Evolutionary conservation across 371 early-diverging fungal genomes (phyloP).

Genomic region (Mucor irregularis): DNA sequence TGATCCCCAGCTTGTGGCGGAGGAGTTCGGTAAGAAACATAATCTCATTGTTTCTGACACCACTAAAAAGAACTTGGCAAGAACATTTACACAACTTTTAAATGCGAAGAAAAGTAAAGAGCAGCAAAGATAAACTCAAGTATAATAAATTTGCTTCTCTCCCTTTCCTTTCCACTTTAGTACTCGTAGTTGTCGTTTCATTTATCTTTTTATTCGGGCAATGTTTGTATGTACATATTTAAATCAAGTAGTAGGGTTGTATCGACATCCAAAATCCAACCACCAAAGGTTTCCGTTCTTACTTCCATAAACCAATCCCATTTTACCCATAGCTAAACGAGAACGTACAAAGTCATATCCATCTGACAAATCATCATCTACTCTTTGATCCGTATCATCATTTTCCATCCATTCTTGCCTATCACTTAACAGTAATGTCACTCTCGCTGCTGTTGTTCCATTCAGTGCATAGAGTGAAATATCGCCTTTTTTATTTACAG

Average conservation of each 20-base stretch:
- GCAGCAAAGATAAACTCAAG: background rate
- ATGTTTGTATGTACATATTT: no score
- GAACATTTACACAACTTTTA: background rate
- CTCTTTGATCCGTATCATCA: slow-evolving; percentile 14
- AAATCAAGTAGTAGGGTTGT: background rate
- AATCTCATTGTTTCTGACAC: slow-evolving; percentile 13
- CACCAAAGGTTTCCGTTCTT: slow-evolving; percentile 43
- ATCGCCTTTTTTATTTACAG: slow-evolving; percentile 43
- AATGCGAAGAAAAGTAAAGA: background rate
- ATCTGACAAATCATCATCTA: slow-evolving; percentile 46
- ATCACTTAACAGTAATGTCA: background rate
- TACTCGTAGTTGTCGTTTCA: no score
- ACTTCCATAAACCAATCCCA: slow-evolving; percentile 45
- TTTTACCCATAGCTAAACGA: slow-evolving; percentile 36
- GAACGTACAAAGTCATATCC: slow-evolving; percentile 46
- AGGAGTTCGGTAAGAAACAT: slow-evolving; percentile 27
- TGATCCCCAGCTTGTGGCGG: slow-evolving; percentile 22
- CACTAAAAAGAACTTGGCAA: slow-evolving; percentile 10
- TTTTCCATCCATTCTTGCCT: slow-evolving; percentile 36
- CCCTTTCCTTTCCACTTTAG: no score
- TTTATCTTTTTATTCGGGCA: background rate
- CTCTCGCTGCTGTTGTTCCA: slow-evolving; percentile 41
- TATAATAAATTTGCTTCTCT: background rate
- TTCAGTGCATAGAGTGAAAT: slow-evolving; percentile 43
- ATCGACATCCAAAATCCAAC: slow-evolving; percentile 44